Conservation (phyloP, 371 early-diverging fungal genomes). For the Circinella minor region DNA sequence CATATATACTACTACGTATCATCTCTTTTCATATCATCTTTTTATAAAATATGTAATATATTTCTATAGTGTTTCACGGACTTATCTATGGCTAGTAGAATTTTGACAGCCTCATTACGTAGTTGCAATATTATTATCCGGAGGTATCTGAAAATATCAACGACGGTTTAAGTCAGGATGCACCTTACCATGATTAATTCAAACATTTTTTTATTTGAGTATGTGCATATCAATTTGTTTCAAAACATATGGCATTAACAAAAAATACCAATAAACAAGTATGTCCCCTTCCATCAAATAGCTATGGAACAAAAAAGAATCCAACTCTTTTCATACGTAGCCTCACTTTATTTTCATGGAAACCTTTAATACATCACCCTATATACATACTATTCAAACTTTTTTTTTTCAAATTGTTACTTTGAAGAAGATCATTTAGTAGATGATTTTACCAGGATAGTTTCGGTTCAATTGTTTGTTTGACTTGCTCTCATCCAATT, state of each 20-base stretch:
- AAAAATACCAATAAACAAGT: neutral
- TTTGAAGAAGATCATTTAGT: neutral
- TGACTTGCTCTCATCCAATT: constrained; percentile 4
- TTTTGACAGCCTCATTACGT: no score
- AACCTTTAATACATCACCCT: neutral
- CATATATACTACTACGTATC: no score
- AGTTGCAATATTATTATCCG: no score
- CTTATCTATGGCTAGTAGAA: no score
- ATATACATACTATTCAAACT: constrained; percentile 1
- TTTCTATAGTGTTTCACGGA: no score
- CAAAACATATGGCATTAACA: constrained; percentile 1
- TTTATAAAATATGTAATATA: no score
- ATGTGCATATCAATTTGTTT: constrained; percentile 2
- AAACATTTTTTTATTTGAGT: neutral
- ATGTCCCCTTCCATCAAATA: constrained; percentile 1
- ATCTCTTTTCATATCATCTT: no score
- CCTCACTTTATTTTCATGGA: neutral
- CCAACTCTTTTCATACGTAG: neutral
- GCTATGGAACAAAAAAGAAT: constrained; percentile 2
- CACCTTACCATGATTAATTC: neutral
- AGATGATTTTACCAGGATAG: neutral
- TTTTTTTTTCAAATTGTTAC: constrained; percentile 1
- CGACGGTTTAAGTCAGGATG: no score
- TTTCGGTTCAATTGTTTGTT: neutral
- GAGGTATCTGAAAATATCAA: no score